Evolutionary conservation across 768 basidiomycete species (phyloP).

Genomic region (Neoboletus magnificus): DNA sequence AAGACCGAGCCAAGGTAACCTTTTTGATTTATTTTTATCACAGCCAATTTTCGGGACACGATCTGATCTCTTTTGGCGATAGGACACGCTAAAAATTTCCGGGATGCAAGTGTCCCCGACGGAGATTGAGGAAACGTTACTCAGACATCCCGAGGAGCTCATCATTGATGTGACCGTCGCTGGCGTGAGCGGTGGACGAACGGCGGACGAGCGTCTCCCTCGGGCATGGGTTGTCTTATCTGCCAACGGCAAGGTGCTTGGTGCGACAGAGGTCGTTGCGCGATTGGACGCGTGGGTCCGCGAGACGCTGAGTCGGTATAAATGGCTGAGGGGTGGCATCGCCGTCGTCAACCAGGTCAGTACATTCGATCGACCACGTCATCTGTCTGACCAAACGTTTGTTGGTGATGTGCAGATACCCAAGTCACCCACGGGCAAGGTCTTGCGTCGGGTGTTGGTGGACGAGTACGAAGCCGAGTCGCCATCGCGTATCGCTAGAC

Average conservation of each 20-base stretch:
- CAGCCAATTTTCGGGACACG: too few species aligned
- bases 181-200: slow-evolving; percentile 69
- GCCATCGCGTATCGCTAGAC: slow-evolving; percentile 20
- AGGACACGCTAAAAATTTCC: slow-evolving; percentile 81
- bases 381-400: not conserved
- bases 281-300: slow-evolving; percentile 60
- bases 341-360: slow-evolving; percentile 60
- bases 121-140: slow-evolving; percentile 69
- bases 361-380: not conserved
- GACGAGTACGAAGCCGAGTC: slow-evolving; percentile 48
- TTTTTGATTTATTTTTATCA: too few species aligned
- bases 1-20: slow-evolving; percentile 75
- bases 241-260: slow-evolving; percentile 46
- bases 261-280: slow-evolving; percentile 38
- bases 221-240: slow-evolving; percentile 78
- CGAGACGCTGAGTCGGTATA: slow-evolving; percentile 65
- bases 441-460: slow-evolving; percentile 57
- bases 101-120: slow-evolving; percentile 78
- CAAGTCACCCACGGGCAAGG: slow-evolving; percentile 72
- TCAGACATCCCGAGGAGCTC: slow-evolving; percentile 57
- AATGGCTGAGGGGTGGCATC: slow-evolving; percentile 74
- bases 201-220: slow-evolving; percentile 69
- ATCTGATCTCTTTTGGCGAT: too few species aligned
- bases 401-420: slow-evolving; percentile 47
- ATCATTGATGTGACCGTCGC: slow-evolving; percentile 68